Evolutionary conservation across 768 basidiomycete species (phyloP).

Genomic region (Royoungia palumana): DNA sequence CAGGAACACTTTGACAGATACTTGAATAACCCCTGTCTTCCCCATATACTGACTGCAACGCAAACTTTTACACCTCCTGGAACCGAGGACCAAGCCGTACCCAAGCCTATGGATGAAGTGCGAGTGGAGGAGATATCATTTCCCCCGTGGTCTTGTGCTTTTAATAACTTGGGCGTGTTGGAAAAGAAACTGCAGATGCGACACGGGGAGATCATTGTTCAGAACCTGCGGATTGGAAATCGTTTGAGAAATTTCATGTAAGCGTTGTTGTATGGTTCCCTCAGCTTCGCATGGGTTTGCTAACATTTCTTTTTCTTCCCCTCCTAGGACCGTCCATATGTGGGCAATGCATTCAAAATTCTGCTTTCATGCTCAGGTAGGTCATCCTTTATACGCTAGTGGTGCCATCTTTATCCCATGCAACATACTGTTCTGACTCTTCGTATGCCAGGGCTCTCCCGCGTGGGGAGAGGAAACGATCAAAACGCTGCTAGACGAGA

Average conservation of each 20-base stretch:
- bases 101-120: too few species aligned
- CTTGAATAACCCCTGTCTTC: slow-evolving; percentile 13
- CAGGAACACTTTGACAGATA: slow-evolving; percentile 15
- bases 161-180: slow-evolving; percentile 15
- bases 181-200: slow-evolving; percentile 9
- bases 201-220: slow-evolving; percentile 3
- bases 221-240: slow-evolving; percentile 6
- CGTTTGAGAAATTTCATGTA: slow-evolving; percentile 12
- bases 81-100: neutral
- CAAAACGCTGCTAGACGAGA: slow-evolving; percentile 12
- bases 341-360: slow-evolving; percentile 20
- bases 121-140: too few species aligned
- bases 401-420: neutral
- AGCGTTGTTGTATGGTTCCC: neutral
- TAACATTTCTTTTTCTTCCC: neutral
- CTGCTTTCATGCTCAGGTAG: slow-evolving; percentile 13
- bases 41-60: slow-evolving; percentile 7
- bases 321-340: slow-evolving; percentile 8
- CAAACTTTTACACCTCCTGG: neutral
- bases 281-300: neutral
- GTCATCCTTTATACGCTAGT: neutral
- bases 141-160: slow-evolving; percentile 9
- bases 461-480: slow-evolving; percentile 23
- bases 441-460: slow-evolving; percentile 10
- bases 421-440: neutral